These are phyloP conservation scores for Naematelia encephala DNA, from an alignment of 768 basidiomycete species.

Conservation along the genomic window DNA sequence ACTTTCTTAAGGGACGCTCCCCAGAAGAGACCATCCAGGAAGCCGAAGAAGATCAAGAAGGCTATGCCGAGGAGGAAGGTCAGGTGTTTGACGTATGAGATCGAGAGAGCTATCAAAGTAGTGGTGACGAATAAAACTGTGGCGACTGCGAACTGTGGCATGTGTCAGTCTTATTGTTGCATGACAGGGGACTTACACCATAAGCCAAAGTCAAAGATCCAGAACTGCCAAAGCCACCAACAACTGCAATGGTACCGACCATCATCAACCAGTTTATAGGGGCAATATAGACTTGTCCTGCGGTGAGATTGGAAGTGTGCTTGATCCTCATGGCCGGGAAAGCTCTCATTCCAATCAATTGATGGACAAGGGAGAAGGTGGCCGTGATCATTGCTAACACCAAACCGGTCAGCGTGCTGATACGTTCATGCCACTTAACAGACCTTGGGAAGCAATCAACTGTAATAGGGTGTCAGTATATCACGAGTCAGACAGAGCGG, in stretches of 20 bases:
- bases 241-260: slow-evolving; percentile 58
- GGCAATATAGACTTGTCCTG: slow-evolving; percentile 68
- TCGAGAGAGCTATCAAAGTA: slow-evolving; percentile 60
- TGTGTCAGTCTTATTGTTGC: not conserved
- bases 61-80: slow-evolving; percentile 54
- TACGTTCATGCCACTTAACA: too few relatives aligned
- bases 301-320: slow-evolving; percentile 61
- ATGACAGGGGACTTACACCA: slow-evolving; percentile 29
- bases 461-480: not conserved
- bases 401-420: too few relatives aligned
- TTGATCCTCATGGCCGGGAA: slow-evolving; percentile 60
- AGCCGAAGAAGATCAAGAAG: slow-evolving; percentile 61
- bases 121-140: slow-evolving; percentile 66
- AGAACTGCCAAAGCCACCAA: slow-evolving; percentile 60
- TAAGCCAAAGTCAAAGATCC: slow-evolving; percentile 61
- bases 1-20: slow-evolving; percentile 57
- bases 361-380: slow-evolving; percentile 59
- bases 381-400: slow-evolving; percentile 68
- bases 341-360: slow-evolving; percentile 62
- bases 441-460: slow-evolving; percentile 19
- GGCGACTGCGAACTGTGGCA: slow-evolving; percentile 55
- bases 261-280: slow-evolving; percentile 62
- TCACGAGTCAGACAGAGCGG: not conserved
- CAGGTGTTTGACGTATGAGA: slow-evolving; percentile 59
- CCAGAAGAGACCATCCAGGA: slow-evolving; percentile 67